Evolutionary conservation across 1,284 basidiomycete genomes (phyloP).

Genomic region (Puccinia horiana): DNA sequence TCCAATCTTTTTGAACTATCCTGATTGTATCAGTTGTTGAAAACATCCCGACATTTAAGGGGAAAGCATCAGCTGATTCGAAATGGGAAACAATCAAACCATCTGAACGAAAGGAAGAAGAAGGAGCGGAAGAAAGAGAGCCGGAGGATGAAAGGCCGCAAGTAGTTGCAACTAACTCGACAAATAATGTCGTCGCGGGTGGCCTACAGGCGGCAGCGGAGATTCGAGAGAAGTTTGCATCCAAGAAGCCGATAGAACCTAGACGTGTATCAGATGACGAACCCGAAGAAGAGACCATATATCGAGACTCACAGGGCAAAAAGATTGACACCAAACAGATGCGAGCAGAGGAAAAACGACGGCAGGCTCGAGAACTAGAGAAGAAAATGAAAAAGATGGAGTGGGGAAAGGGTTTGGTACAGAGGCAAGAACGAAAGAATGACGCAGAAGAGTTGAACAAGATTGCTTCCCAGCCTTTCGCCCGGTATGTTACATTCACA

Average conservation of each 20-base stretch:
- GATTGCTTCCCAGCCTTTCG: conserved; percentile 69
- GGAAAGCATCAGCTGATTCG: conserved; percentile 35
- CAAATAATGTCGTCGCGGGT: conserved; percentile 60
- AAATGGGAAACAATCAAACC: conserved; percentile 46
- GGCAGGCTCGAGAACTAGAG: conserved; percentile 76
- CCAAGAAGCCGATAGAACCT: conserved; percentile 51
- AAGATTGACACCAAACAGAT: conserved; percentile 84
- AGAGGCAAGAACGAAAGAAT: conserved; percentile 75
- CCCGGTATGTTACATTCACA: conserved; percentile 62
- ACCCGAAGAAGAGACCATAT: conserved; percentile 82
- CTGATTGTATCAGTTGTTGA: conserved; percentile 39
- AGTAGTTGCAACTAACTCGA: conserved; percentile 75
- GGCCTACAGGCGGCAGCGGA: conserved; percentile 64
- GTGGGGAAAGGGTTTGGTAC: conserved; percentile 92
- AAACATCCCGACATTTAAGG: conserved; percentile 41
- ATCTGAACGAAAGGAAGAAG: conserved; percentile 51
- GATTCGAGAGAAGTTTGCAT: conserved; percentile 59
- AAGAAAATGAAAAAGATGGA: conserved; percentile 86
- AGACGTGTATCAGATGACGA: conserved; percentile 60
- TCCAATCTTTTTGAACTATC: neutral
- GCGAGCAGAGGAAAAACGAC: conserved; percentile 74
- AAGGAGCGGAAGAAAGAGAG: conserved; percentile 59
- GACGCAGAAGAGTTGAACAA: conserved; percentile 68
- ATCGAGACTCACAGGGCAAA: conserved; percentile 84
- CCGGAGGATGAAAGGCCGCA: conserved; percentile 58